Percentiles rank a stretch among this genome's conserved stretches.
phyloP scores from a whole-genome alignment of 164 flowering plant species.

The Chloranthus sessilifolius region DNA sequence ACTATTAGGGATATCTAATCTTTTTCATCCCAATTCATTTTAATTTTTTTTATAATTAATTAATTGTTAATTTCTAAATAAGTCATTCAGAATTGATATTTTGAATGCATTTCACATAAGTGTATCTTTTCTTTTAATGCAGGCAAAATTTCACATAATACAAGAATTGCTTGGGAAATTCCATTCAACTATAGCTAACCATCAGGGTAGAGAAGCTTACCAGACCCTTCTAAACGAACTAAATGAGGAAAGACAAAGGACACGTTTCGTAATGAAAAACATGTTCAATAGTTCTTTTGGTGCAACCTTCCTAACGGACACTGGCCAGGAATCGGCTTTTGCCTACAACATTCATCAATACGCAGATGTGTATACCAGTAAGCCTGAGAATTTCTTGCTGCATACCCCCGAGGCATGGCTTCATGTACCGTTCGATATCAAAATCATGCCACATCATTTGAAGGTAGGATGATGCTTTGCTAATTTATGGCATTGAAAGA shows the following conservation, averaged over 20 bases:
- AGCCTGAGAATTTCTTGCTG: constrained; percentile 80
- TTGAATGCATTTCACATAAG: too few species aligned
- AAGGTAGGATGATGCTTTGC: constrained; percentile 46
- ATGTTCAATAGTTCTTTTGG: constrained; percentile 95
- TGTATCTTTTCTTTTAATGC: constrained; percentile 12
- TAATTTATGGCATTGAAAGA: too few species aligned
- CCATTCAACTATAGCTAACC: constrained; percentile 43
- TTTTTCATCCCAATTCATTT: too few species aligned
- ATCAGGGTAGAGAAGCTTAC: constrained; percentile 41
- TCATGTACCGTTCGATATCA: constrained; percentile 82
- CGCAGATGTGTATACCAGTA: constrained; percentile 96
- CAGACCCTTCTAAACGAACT: constrained; percentile 52
- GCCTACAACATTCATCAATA: constrained; percentile 91
- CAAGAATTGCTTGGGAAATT: constrained; percentile 88
- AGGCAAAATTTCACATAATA: constrained; percentile 90
- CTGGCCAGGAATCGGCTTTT: constrained; percentile 94
- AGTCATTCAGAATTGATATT: too few species aligned
- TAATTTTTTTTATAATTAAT: too few species aligned
- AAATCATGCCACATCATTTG: constrained; percentile 97
- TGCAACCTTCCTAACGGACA: constrained; percentile 90
- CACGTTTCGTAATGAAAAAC: constrained; percentile 58
- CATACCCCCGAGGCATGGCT: constrained; percentile 90
- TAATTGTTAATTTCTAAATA: too few species aligned
- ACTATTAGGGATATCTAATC: too few species aligned
- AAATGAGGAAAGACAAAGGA: constrained; percentile 70